phyloP scores from a whole-genome alignment of 495 filamentous ascomycete species.

The Neurospora sp. region DNA sequence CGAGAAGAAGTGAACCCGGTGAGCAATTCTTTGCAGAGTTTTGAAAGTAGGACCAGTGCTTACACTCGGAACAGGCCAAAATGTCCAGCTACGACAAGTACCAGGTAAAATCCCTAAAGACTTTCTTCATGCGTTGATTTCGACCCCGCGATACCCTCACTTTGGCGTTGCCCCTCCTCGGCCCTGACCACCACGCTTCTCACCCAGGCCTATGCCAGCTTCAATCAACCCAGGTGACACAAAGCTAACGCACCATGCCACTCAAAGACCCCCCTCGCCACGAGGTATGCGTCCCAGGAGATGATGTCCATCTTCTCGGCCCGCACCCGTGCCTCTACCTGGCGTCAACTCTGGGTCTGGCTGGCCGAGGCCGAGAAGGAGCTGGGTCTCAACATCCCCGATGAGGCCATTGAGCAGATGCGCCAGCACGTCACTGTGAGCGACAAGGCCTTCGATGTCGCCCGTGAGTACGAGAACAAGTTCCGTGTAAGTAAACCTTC shows the following conservation, averaged over 20 bases:
- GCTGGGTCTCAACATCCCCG: slow-evolving; percentile 52
- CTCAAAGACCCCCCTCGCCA: slow-evolving; percentile 54
- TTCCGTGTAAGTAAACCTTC: slow-evolving; percentile 8
- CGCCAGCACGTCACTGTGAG: slow-evolving; percentile 57
- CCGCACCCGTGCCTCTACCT: slow-evolving; percentile 60
- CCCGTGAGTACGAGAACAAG: slow-evolving; percentile 60
- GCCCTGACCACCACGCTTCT: neutral
- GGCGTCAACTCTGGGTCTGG: slow-evolving; percentile 74
- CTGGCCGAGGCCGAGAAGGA: slow-evolving; percentile 77
- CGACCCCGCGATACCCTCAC: neutral
- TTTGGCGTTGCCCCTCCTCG: neutral
- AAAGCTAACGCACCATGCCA: slow-evolving; percentile 14
- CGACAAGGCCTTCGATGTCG: slow-evolving; percentile 70
- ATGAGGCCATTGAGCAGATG: slow-evolving; percentile 69
- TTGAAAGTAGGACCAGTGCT: neutral
- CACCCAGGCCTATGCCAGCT: neutral
- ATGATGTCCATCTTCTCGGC: slow-evolving; percentile 60
- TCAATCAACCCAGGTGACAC: neutral
- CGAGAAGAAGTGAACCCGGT: neutral
- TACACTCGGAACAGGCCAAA: slow-evolving; percentile 7
- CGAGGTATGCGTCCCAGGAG: slow-evolving; percentile 57
- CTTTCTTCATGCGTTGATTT: neutral
- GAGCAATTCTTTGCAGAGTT: neutral
- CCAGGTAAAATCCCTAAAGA: slow-evolving; percentile 7
- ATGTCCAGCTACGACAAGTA: slow-evolving; percentile 62